Base-by-base conservation (phyloP, 176 grass and related monocot species). In the Ensete glaucum region DNA sequence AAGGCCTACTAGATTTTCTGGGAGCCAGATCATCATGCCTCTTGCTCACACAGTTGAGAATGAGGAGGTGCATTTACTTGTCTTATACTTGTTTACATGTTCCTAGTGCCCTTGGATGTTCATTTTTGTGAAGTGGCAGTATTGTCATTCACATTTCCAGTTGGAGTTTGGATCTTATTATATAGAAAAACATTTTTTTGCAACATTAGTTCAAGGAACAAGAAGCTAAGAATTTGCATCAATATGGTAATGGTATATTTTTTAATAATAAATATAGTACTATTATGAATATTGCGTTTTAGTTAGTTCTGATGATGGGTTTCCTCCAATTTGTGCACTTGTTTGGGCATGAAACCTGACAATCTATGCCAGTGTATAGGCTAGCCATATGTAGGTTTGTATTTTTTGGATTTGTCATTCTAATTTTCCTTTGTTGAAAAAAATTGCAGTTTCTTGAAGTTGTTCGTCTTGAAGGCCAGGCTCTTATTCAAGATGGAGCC, bases 11-110 rank as follows among this genome's bases (percentile, higher is more conserved):
- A 81, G 85, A 65, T 99, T 95, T 89, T 85, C 91, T 85, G 88
- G 96, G 64, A 95, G 77, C 64, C 96, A 95, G 71, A 87, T 91
- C 26, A 91, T 94, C 64, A 87, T 99, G 85, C 88, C 91, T 73
- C 91, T 99, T 84, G 91, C 85, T 83, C 91, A 99, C 73, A 99
- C 85, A 16, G 79, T 95, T 54, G 96, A 95, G 79, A 99, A 99
- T 71, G 96, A 99, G 81, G 96, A 99, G 96, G 96, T 99, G 84
- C 54, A 11, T 74, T 59, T 62, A 2, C n/a, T 64, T 71, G n/a
- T 54, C 4, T 59, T 67, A 17, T 75, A n/a, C 57, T 82, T 52
- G 43, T 76, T 60, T 20, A 3, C 57, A 9, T 20, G 57, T 60
- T 43, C 34, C 34, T 60, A n/a, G 13, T 60, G 57, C 15, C 2